phyloP scores from a whole-genome alignment of 2,329 filamentous ascomycete species.

The Rhexocercosporidium sp. region DNA sequence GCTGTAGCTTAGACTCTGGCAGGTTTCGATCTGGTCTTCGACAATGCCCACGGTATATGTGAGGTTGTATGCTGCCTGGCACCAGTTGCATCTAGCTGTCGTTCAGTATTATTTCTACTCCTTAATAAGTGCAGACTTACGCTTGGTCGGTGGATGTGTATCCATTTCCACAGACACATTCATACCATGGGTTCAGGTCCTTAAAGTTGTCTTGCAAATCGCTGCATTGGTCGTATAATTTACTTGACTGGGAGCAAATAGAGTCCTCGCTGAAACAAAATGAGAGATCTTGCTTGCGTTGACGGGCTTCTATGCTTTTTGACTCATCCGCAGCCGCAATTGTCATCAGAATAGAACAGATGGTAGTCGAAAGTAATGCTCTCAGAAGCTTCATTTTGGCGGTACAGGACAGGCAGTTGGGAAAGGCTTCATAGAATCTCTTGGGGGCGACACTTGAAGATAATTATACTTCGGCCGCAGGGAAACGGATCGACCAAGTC shows the following conservation, averaged over 20 bases:
- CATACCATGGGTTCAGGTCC: constrained; percentile 19
- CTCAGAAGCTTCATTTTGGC: background rate
- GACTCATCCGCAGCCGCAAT: background rate
- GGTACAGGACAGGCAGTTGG: background rate
- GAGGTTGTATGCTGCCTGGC: constrained; percentile 17
- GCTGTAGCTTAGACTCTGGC: constrained; percentile 10
- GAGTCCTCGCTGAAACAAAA: constrained; percentile 21
- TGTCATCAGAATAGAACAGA: background rate
- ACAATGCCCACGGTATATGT: background rate
- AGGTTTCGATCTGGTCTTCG: background rate
- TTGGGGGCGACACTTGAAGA: background rate
- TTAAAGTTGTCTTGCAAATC: constrained; percentile 9
- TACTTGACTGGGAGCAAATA: constrained; percentile 16
- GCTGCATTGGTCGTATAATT: constrained; percentile 14
- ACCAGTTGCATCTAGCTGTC: constrained; percentile 21
- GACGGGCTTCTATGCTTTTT: background rate
- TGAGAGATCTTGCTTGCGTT: background rate
- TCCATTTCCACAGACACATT: constrained; percentile 26
- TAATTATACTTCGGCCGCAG: background rate
- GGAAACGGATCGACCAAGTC: background rate
- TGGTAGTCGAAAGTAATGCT: background rate
- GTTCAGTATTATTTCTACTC: background rate
- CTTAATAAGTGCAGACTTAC: constrained; percentile 4
- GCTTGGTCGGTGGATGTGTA: constrained; percentile 15
- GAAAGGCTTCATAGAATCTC: background rate